Percentiles rank a stretch among this genome's conserved stretches.
These are phyloP conservation scores for Hamigera avellanea DNA, from an alignment of 495 filamentous ascomycete species.

Conservation along the genomic window DNA sequence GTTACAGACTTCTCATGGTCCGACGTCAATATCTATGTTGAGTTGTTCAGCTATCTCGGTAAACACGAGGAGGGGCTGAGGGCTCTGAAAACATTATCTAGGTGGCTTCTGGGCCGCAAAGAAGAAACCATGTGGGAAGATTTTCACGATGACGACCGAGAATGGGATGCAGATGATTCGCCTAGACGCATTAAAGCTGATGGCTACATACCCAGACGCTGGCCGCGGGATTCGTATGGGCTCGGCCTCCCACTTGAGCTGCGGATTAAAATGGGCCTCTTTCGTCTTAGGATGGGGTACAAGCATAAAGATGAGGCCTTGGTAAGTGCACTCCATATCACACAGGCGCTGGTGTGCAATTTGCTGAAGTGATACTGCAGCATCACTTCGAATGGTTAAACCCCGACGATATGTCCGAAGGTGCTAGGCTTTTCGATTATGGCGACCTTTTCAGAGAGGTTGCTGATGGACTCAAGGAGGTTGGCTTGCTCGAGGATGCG, in stretches of 20 bases:
- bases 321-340: conserved; percentile 33
- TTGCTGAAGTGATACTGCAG: conserved; percentile 19
- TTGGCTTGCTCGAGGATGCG: conserved; percentile 46
- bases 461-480: conserved; percentile 53
- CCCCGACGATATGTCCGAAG: conserved; percentile 36
- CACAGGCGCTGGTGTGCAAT: not conserved
- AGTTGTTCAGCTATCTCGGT: conserved; percentile 56
- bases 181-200: conserved; percentile 49
- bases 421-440: conserved; percentile 47
- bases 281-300: conserved; percentile 54
- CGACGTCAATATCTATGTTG: conserved; percentile 72
- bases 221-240: conserved; percentile 54
- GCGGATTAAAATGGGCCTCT: conserved; percentile 75
- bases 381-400: conserved; percentile 55
- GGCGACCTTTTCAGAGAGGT: conserved; percentile 67
- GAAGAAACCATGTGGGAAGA: conserved; percentile 71
- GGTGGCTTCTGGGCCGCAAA: conserved; percentile 72
- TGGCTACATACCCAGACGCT: conserved; percentile 42
- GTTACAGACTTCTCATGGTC: conserved; percentile 60
- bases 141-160: conserved; percentile 68
- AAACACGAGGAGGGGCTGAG: conserved; percentile 51
- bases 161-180: conserved; percentile 72
- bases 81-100: conserved; percentile 54
- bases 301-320: conserved; percentile 60
- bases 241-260: conserved; percentile 69